A percentile compares a stretch with the other conserved stretches of the same genome.
phyloP scores from a whole-genome alignment of 2,329 filamentous ascomycete genomes.

The Chaetomium sp. region DNA sequence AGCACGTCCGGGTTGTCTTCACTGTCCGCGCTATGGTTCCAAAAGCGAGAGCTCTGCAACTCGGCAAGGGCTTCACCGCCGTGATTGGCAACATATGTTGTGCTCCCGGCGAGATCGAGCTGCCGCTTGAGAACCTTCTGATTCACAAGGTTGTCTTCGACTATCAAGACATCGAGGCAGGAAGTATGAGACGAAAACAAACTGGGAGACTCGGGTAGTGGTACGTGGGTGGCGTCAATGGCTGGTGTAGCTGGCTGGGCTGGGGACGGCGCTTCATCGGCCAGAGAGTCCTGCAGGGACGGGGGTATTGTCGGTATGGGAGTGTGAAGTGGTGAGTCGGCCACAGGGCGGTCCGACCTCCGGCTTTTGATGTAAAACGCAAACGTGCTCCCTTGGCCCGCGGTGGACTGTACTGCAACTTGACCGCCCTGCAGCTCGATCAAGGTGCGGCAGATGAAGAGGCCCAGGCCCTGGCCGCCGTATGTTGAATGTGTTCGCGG shows the following conservation, averaged over 20 bases:
- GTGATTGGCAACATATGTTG: constrained; percentile 57
- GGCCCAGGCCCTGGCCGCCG: constrained; percentile 67
- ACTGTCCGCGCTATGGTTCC: constrained; percentile 29
- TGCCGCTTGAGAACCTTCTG: constrained; percentile 58
- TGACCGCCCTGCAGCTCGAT: constrained; percentile 73
- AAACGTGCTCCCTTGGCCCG: constrained; percentile 66
- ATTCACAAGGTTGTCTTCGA: constrained; percentile 63
- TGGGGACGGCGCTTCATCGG: background rate
- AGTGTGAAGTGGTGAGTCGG: constrained; percentile 1
- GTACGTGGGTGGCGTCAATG: background rate
- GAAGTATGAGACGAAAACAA: constrained; percentile 24
- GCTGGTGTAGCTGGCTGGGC: background rate
- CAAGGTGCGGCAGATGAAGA: constrained; percentile 71
- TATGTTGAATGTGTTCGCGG: constrained; percentile 72
- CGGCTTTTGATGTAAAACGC: constrained; percentile 69
- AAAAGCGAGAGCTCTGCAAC: constrained; percentile 50
- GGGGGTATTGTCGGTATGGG: constrained; percentile 1
- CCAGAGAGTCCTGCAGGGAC: background rate
- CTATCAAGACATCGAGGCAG: constrained; percentile 52
- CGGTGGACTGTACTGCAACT: constrained; percentile 63
- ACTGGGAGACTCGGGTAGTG: background rate
- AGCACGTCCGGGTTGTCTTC: background rate
- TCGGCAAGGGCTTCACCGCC: constrained; percentile 56
- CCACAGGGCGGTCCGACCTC: constrained; percentile 31
- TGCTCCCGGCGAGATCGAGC: constrained; percentile 54